These are phyloP conservation scores for Phanerodontia chrysosporium DNA, from an alignment of 768 basidiomycete genomes.

Conservation along the genomic window DNA sequence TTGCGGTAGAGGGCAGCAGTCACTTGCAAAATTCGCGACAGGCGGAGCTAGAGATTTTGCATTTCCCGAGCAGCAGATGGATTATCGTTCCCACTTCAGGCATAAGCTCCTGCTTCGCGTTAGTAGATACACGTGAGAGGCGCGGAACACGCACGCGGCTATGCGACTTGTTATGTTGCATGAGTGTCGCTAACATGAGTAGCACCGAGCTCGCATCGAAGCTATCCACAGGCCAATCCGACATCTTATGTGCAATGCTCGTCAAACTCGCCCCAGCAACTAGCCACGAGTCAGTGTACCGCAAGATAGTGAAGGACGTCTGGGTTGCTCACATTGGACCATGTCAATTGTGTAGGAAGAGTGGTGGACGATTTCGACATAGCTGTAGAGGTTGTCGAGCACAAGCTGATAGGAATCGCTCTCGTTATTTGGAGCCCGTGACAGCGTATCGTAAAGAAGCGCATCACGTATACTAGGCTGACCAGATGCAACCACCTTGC, in stretches of 20 bases:
- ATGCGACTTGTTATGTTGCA: conserved; percentile 57
- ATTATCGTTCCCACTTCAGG: conserved; percentile 57
- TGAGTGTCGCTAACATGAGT: conserved; percentile 43
- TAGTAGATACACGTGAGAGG: background rate
- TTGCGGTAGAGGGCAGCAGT: conserved; percentile 42
- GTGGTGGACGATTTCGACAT: conserved; percentile 54
- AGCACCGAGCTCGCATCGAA: conserved; percentile 59
- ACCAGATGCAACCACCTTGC: conserved; percentile 24
- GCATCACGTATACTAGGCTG: conserved; percentile 23
- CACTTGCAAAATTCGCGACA: conserved; percentile 47
- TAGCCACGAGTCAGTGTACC: conserved; percentile 24
- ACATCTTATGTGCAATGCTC: conserved; percentile 50
- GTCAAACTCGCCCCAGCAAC: conserved; percentile 55
- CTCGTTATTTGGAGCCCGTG: conserved; percentile 47
- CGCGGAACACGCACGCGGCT: conserved; percentile 40
- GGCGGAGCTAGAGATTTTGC: conserved; percentile 37
- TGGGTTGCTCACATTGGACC: conserved; percentile 48
- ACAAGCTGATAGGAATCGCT: conserved; percentile 45
- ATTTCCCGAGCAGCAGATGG: conserved; percentile 47
- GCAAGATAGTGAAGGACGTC: background rate
- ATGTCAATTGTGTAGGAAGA: conserved; percentile 46
- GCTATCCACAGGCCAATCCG: conserved; percentile 44
- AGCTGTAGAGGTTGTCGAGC: conserved; percentile 52
- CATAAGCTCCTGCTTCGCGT: conserved; percentile 48
- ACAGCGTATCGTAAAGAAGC: conserved; percentile 53